Base-by-base conservation (phyloP, 768 basidiomycete species). In the Cantharellus anzutake region DNA sequence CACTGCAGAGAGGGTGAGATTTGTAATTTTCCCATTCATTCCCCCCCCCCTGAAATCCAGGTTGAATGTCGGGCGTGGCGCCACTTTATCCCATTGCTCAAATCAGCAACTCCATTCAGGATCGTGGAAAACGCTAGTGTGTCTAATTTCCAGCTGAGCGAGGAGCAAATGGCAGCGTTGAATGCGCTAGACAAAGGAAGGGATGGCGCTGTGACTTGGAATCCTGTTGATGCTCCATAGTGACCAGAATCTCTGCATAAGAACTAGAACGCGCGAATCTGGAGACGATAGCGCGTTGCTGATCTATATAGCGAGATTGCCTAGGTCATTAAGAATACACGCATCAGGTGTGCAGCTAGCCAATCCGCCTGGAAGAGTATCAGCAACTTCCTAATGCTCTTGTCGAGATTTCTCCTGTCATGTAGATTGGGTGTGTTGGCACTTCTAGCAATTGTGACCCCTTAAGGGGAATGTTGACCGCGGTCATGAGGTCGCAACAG, bases 81-180 rank as follows among this genome's bases (percentile, higher is more conserved):
- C 61, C 90, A 88, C 16, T 87, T 79, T 64, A 76, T 88, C 0
- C 86, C 87, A 0, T 77, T 97, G 4, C 86, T 88, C 2, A 93
- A 93, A 70, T 86, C 84, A 51, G 78, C 78, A 39, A 85, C 79
- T 2, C 76, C 82, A 0, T 71, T 70, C 14, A 80, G 90, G 39
- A 86, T 97, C 65, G 71, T 69, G 35, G 81, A 82, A 4, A 96
- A 96, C 63, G 71, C 80, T 1, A 69, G 84, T 37, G 67, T 94
- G 0, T 93, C 79, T 61, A 82, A 86, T 65, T 93, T 93, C 64
- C 78, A 79, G 58, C 72, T 96, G 29, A 69, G 67, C 53, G 67
- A 69, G 34, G 80, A 80, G 51, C 89, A 92, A 59, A 79, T 94
- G 74, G 64, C 65, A 1, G 69, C 68, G 37, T 71, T 96, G 7